Evolutionary conservation across 2,329 filamentous ascomycete genomes (phyloP), one percentile per base, ranked within the genome.

Genomic region (Neofusicoccum cordaticola): DNA sequence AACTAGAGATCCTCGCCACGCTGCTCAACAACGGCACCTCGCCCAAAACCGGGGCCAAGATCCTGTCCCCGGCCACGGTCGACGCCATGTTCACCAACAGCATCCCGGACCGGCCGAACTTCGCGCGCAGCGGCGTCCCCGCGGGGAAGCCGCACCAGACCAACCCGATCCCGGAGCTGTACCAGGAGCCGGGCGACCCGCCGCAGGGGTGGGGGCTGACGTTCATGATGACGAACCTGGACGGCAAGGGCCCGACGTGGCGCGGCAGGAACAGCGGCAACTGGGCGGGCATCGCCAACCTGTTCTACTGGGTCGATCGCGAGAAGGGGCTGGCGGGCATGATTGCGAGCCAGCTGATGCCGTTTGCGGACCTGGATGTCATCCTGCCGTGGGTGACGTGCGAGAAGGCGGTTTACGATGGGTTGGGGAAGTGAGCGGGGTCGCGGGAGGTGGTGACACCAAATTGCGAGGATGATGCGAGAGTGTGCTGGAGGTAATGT

Each of bases 1-100:
- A 22, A 22, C 22, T 5, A 86, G 85, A 85, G 66, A 81, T 90
- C 22, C 80, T 91, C 2, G 81, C 86, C 0, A 80, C 83, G 0
- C 76, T 92, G 1, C 76, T 91, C 31, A 91, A 91, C 71, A 78
- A 88, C 66, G 89, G 89, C 51, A 84, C 78, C 0, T 86, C 83
- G 39, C 85, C 88, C 0, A 79, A 69, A 0, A 90, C 86, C 0
- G 82, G 83, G 1, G 72, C 73, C 0, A 78, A 80, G 60, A 82
- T 91, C 37, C 79, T 91, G 6, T 77, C 80, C 19, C 78, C 81
- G 15, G 77, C 81, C 35, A 89, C 87, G 0, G 83, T 91, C 0
- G 81, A 87, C 12, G 74, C 83, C 37, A 88, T 91, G 85, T 90
- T 87, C 73, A 79, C 78, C 64, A 90, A 91, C 71, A 87, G 88